phyloP scores from a whole-genome alignment of 345 rosid species.

The Lagerstroemia speciosa region DNA sequence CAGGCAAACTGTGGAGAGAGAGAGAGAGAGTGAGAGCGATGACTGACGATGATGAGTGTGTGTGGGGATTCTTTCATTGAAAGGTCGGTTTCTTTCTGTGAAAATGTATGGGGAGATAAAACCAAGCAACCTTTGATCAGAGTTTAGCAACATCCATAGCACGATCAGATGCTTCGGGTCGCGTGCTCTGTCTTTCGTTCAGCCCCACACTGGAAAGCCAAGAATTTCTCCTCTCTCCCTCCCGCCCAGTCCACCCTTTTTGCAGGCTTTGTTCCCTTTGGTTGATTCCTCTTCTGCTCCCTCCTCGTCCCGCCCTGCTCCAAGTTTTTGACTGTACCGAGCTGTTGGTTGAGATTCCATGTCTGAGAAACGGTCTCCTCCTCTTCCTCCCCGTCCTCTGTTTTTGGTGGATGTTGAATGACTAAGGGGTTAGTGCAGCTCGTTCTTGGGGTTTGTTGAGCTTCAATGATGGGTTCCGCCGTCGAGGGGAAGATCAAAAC shows the following conservation, averaged over 20 bases:
- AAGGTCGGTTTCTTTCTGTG: slow-evolving; percentile 13
- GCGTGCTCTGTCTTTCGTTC: slow-evolving; percentile 1
- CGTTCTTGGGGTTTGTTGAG: too few relatives aligned
- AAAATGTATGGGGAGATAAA: slow-evolving; percentile 3
- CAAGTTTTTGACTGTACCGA: not conserved
- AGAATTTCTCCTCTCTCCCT: not conserved
- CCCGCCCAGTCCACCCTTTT: not conserved
- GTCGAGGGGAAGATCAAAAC: slow-evolving; percentile 53
- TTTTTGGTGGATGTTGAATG: slow-evolving; percentile 11
- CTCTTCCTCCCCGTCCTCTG: not conserved
- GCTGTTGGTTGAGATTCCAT: not conserved
- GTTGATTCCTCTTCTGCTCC: slow-evolving; percentile 3
- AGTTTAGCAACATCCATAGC: not conserved
- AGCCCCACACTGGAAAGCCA: slow-evolving; percentile 6
- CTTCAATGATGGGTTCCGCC: slow-evolving; percentile 36
- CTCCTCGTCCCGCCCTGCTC: not conserved
- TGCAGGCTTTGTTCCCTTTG: slow-evolving; percentile 9
- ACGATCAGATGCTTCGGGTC: slow-evolving; percentile 1
- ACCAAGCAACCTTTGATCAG: slow-evolving; percentile 6
- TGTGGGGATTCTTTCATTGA: slow-evolving; percentile 8
- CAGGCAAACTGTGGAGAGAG: not conserved
- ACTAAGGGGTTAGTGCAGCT: slow-evolving; percentile 10
- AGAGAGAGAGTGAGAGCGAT: slow-evolving; percentile 2
- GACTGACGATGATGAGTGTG: not conserved
- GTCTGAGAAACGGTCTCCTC: not conserved